A percentile compares a stretch with the other conserved stretches of the same genome.
Evolutionary conservation across 2,329 filamentous ascomycete genomes (phyloP).

Genomic region (Acephala macrosclerotiorum): DNA sequence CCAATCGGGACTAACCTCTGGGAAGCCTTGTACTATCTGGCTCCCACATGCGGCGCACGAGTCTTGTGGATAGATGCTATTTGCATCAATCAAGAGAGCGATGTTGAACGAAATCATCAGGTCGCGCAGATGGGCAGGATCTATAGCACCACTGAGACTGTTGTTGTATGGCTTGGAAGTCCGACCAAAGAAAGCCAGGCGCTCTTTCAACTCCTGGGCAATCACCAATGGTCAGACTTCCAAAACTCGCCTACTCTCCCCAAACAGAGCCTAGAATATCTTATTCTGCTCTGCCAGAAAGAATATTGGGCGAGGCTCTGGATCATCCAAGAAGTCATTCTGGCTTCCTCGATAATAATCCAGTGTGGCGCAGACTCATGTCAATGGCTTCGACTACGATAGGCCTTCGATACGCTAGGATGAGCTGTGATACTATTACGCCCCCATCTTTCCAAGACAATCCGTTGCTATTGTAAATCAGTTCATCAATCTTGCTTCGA

Average conservation of each 20-base stretch:
- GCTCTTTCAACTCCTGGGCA: neutral
- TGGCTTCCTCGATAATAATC: slow-evolving; percentile 1
- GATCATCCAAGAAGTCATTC: slow-evolving; percentile 24
- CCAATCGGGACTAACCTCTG: neutral
- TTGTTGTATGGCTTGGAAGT: slow-evolving; percentile 13
- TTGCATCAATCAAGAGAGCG: slow-evolving; percentile 23
- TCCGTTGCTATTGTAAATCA: neutral
- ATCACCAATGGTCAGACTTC: neutral
- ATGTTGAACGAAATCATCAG: slow-evolving; percentile 17
- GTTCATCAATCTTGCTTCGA: neutral
- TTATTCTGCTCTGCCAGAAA: neutral
- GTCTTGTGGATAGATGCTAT: neutral
- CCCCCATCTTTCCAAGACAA: neutral
- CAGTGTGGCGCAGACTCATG: neutral
- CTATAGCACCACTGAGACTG: slow-evolving; percentile 6
- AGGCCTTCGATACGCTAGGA: neutral
- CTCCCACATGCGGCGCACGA: neutral
- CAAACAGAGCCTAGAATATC: neutral
- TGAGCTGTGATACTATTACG: neutral
- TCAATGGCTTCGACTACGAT: neutral
- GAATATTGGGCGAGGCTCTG: slow-evolving; percentile 19
- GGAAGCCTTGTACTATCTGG: neutral
- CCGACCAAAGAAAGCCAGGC: neutral
- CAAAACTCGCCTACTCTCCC: neutral
- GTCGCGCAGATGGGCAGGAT: slow-evolving; percentile 18